Percentiles rank a stretch among this genome's conserved stretches.
phyloP scores from a whole-genome alignment of 306 rosid species.

The Cucurbita maxima region DNA sequence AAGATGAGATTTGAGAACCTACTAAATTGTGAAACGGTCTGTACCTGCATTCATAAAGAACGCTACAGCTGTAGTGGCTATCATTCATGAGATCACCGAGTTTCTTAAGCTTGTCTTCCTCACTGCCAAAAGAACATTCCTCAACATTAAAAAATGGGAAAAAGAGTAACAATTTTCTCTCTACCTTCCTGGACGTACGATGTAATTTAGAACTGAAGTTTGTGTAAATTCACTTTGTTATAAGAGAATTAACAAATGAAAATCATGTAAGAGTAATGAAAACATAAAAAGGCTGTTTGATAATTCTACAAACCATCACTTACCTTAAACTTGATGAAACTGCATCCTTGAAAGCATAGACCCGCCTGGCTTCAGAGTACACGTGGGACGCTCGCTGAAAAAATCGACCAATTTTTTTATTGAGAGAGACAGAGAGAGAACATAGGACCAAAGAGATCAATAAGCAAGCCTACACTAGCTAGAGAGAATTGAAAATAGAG shows the following conservation, averaged over 20 bases:
- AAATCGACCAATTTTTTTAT: constrained; percentile 9
- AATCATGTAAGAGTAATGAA: neutral
- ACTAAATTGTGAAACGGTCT: neutral
- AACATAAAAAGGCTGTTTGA: neutral
- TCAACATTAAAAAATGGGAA: neutral
- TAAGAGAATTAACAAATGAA: neutral
- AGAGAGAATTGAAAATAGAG: neutral
- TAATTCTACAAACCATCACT: constrained; percentile 16
- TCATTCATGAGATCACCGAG: constrained; percentile 95
- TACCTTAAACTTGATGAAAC: constrained; percentile 63
- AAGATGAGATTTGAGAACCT: neutral
- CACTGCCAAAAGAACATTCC: constrained; percentile 33
- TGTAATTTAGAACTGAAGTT: neutral
- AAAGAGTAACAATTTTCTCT: neutral
- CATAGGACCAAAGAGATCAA: neutral
- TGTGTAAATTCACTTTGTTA: neutral
- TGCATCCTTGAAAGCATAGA: constrained; percentile 71
- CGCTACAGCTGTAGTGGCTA: constrained; percentile 91
- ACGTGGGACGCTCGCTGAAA: constrained; percentile 85
- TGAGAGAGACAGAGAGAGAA: neutral
- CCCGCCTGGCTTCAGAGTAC: constrained; percentile 94
- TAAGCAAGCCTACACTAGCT: neutral
- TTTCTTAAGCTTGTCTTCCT: constrained; percentile 59
- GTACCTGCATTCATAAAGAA: constrained; percentile 95
- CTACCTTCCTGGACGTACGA: neutral